Evolutionary conservation across 2,329 filamentous ascomycete genomes (phyloP).

Genomic region (Microsporum audouinii): DNA sequence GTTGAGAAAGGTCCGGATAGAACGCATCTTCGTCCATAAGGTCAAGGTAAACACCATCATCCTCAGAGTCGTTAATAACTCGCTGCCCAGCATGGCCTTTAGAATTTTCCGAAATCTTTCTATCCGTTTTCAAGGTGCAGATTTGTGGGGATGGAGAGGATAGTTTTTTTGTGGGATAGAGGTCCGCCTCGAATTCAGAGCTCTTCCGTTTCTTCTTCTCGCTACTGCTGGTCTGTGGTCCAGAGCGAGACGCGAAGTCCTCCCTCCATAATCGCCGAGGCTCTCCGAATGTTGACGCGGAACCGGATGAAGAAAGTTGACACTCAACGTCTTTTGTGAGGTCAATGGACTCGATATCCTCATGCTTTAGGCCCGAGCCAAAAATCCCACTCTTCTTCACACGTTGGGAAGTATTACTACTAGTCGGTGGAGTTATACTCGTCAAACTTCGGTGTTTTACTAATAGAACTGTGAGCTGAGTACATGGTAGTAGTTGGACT

Average conservation of each 20-base stretch:
- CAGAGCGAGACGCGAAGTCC: constrained; percentile 29
- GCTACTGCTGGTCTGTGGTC: constrained; percentile 25
- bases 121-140: constrained; percentile 8
- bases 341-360: constrained; percentile 36
- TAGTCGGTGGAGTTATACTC: constrained; percentile 2
- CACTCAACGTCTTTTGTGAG: constrained; percentile 24
- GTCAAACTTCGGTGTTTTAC: background rate
- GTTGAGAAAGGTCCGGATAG: constrained; percentile 10
- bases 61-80: constrained; percentile 29
- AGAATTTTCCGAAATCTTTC: constrained; percentile 9
- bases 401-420: constrained; percentile 7
- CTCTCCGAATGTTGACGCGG: constrained; percentile 32
- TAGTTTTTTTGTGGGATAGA: constrained; percentile 24
- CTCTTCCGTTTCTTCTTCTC: constrained; percentile 42
- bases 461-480: background rate
- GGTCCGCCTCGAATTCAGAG: constrained; percentile 34
- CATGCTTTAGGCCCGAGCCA: background rate
- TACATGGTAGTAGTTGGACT: background rate
- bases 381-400: constrained; percentile 1
- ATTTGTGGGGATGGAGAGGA: constrained; percentile 6
- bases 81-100: background rate
- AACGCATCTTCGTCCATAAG: background rate
- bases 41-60: constrained; percentile 17
- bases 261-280: constrained; percentile 35
- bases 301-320: constrained; percentile 29